These are phyloP conservation scores for Neurospora sublineolata DNA, from an alignment of 495 filamentous ascomycete genomes.

Conservation along the genomic window DNA sequence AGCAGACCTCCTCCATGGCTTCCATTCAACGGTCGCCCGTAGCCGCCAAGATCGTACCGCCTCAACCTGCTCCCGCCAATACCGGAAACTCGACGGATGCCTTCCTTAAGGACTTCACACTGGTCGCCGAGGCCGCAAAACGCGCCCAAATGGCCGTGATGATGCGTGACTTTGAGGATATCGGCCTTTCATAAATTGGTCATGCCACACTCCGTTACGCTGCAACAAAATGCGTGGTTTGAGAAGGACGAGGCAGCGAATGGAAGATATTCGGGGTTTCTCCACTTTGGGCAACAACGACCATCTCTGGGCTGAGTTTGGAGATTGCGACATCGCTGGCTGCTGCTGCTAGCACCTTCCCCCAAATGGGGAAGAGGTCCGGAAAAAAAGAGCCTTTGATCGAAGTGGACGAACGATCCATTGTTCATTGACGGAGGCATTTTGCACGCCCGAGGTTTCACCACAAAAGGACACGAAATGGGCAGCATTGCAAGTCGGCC, in stretches of 20 bases:
- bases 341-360: neutral
- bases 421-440: neutral
- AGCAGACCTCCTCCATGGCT: slow-evolving; percentile 16
- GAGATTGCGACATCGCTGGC: neutral
- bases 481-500: neutral
- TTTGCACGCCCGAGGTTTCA: neutral
- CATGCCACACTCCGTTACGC: neutral
- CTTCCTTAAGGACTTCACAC: slow-evolving; percentile 67
- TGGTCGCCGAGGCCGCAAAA: slow-evolving; percentile 92
- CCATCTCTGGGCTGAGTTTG: neutral
- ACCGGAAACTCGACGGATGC: slow-evolving; percentile 39
- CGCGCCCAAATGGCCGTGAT: slow-evolving; percentile 79
- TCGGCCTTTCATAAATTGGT: slow-evolving; percentile 37
- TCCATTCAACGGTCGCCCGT: slow-evolving; percentile 16
- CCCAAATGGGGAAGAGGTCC: neutral
- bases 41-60: slow-evolving; percentile 20
- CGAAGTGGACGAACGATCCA: neutral
- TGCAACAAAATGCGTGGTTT: neutral
- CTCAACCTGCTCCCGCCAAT: slow-evolving; percentile 18
- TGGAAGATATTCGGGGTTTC: neutral
- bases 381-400: neutral
- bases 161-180: slow-evolving; percentile 69
- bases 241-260: neutral
- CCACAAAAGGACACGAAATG: neutral
- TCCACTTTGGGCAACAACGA: neutral